Evolutionary conservation across 805 yeast genomes (phyloP).

Genomic region (Saturnispora galanensis): DNA sequence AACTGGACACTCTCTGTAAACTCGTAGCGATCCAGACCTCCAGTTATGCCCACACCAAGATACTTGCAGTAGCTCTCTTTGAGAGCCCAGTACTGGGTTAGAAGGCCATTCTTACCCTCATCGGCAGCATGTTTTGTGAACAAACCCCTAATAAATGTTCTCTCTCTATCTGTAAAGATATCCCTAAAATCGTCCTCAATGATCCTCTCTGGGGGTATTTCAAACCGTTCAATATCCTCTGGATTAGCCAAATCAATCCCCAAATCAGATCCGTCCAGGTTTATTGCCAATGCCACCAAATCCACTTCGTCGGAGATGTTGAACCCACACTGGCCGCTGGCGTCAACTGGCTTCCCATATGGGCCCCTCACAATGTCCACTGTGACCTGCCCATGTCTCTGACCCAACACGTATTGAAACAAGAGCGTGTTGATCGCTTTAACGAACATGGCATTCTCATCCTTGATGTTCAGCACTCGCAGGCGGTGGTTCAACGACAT

Average conservation of each 20-base stretch:
- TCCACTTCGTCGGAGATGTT: conserved; percentile 53
- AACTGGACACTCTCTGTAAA: conserved; percentile 8
- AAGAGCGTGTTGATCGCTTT: conserved; percentile 39
- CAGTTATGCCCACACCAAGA: conserved; percentile 47
- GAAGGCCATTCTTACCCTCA: conserved; percentile 11
- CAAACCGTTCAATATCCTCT: conserved; percentile 20
- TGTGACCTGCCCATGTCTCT: conserved; percentile 9
- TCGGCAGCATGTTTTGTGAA: conserved; percentile 6
- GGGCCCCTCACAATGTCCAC: conserved; percentile 25
- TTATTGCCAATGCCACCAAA: conserved; percentile 37
- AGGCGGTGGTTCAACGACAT: conserved; percentile 30
- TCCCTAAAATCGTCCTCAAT: conserved; percentile 19
- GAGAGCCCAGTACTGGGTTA: conserved; percentile 64
- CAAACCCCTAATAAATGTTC: conserved; percentile 19
- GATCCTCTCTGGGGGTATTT: conserved; percentile 16
- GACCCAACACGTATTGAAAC: conserved; percentile 33
- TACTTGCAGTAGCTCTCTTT: conserved; percentile 70
- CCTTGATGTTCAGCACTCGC: conserved; percentile 32
- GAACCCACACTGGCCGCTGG: conserved; percentile 30
- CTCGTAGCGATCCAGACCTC: conserved; percentile 20
- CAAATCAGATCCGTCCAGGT: conserved; percentile 22
- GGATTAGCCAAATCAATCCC: conserved; percentile 42
- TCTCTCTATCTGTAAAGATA: conserved; percentile 22
- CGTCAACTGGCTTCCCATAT: conserved; percentile 50
- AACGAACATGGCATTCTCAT: conserved; percentile 25